A percentile compares a stretch with the other conserved stretches of the same genome.
Evolutionary conservation across 768 basidiomycete genomes (phyloP).

Genomic region (Dioszegia crocea): DNA sequence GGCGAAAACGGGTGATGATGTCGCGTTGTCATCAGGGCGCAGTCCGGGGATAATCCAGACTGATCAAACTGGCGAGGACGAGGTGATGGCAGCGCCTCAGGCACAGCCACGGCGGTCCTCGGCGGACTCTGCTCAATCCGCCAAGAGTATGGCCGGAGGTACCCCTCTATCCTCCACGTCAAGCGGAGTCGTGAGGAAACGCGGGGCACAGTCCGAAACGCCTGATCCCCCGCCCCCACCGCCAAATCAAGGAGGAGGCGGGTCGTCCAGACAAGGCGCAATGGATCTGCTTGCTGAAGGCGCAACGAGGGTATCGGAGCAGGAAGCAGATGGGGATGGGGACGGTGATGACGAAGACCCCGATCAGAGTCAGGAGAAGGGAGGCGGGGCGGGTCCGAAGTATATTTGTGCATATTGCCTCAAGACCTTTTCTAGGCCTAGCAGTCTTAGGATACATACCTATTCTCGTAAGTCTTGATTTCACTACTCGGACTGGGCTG

Average conservation of each 20-base stretch:
- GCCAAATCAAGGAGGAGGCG: background rate
- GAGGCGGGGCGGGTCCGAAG: slow-evolving; percentile 25
- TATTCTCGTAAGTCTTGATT: slow-evolving; percentile 43
- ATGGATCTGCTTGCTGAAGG: slow-evolving; percentile 37
- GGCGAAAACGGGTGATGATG: slow-evolving; percentile 29
- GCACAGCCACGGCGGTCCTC: no score
- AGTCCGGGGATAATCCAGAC: background rate
- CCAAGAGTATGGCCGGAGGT: no score
- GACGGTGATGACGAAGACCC: background rate
- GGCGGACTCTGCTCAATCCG: no score
- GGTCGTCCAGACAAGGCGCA: slow-evolving; percentile 17
- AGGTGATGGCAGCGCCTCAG: no score
- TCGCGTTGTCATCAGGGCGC: slow-evolving; percentile 15
- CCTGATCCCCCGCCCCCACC: no score
- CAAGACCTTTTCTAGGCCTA: slow-evolving; percentile 46
- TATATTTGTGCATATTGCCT: slow-evolving; percentile 43
- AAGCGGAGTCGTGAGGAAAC: background rate
- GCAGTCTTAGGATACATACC: slow-evolving; percentile 44
- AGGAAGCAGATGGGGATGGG: slow-evolving; percentile 17
- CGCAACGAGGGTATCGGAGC: slow-evolving; percentile 21
- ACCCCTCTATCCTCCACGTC: no score
- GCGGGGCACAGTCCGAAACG: background rate
- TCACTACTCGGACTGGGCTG: background rate
- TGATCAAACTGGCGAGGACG: background rate
- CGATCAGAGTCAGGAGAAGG: background rate